Evolutionary conservation across 805 yeast species (phyloP).

Genomic region (Saccharomycopsis schoenii): DNA sequence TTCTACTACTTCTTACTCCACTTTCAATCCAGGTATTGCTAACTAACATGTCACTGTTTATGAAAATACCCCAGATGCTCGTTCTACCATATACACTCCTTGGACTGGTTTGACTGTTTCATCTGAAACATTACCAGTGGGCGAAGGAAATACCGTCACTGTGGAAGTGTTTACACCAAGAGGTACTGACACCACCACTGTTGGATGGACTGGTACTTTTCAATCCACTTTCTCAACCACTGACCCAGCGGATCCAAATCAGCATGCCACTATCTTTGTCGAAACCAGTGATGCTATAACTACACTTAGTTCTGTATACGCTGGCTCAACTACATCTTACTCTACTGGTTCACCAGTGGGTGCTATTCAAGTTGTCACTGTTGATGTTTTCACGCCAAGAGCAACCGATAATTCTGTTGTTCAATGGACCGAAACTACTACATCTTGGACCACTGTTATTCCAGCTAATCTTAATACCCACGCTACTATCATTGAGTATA

Average conservation of each 20-base stretch:
- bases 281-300: too few relatives aligned
- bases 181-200: constrained; percentile 2
- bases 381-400: background rate
- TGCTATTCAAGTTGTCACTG: background rate
- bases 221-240: background rate
- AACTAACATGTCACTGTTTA: background rate
- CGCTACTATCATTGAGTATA: constrained; percentile 3
- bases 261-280: too few relatives aligned
- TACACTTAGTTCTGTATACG: too few relatives aligned
- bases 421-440: constrained; percentile 2
- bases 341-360: background rate
- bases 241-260: background rate
- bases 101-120: background rate
- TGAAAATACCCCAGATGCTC: background rate
- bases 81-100: background rate
- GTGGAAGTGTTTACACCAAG: background rate
- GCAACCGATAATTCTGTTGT: background rate
- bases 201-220: background rate
- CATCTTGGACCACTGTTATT: constrained; percentile 3
- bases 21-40: constrained; percentile 5
- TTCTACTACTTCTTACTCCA: constrained; percentile 1
- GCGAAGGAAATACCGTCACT: background rate
- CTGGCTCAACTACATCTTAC: background rate
- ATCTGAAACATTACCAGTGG: background rate
- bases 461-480: constrained; percentile 1